Evolutionary conservation across 192 early-diverging fungal species (phyloP).

Genomic region (Podila epicladia): DNA sequence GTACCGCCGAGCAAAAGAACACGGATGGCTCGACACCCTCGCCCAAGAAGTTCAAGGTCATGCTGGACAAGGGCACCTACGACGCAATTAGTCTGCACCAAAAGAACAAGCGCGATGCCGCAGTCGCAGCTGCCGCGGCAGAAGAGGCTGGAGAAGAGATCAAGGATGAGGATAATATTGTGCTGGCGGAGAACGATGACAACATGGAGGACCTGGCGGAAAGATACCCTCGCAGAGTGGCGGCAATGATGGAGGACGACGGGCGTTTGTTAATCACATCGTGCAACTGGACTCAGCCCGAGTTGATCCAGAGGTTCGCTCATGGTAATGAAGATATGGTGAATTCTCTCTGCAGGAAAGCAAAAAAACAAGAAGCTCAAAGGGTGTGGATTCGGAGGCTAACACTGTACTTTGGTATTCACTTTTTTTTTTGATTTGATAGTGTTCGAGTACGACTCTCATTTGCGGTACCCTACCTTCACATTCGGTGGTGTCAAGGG

Average conservation of each 20-base stretch:
- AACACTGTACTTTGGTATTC: neutral
- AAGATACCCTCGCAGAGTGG: conserved; percentile 64
- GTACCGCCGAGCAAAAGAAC: conserved; percentile 13
- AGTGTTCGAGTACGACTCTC: conserved; percentile 70
- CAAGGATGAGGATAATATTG: conserved; percentile 16
- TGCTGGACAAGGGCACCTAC: conserved; percentile 94
- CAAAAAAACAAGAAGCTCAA: too few species aligned
- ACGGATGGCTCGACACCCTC: neutral
- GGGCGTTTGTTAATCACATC: conserved; percentile 88
- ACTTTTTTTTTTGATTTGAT: neutral
- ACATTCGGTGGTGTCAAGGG: conserved; percentile 89
- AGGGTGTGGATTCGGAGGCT: neutral
- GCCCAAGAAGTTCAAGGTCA: conserved; percentile 61
- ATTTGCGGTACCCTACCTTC: conserved; percentile 86
- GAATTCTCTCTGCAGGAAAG: conserved; percentile 5
- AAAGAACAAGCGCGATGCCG: conserved; percentile 38
- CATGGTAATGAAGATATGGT: conserved; percentile 52
- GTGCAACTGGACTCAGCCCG: conserved; percentile 94
- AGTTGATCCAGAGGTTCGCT: conserved; percentile 74
- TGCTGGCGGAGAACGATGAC: conserved; percentile 44
- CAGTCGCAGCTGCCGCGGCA: conserved; percentile 9
- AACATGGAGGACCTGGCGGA: conserved; percentile 57
- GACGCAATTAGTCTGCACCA: conserved; percentile 86
- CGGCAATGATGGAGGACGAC: conserved; percentile 67
- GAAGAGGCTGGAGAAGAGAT: neutral